Conservation (phyloP, 768 basidiomycete genomes). For the Antrodiella citrinella region DNA sequence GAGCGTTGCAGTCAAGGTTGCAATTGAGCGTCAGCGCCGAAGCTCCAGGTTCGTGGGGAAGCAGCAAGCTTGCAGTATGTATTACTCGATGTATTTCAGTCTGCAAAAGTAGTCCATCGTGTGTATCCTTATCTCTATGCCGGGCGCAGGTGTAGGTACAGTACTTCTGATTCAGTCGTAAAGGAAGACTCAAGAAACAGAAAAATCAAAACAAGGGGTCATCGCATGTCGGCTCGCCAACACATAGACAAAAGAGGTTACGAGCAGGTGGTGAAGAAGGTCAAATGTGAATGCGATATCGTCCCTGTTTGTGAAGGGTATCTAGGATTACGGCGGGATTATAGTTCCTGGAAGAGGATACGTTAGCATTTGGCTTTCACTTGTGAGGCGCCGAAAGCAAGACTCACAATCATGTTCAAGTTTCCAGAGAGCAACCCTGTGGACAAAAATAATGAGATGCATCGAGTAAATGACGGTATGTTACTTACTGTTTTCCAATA, state of each 20-base stretch:
- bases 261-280: background rate
- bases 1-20: too few species aligned
- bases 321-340: slow-evolving; percentile 11
- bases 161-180: background rate
- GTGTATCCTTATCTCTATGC: background rate
- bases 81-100: too few species aligned
- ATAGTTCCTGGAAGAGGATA: slow-evolving; percentile 49
- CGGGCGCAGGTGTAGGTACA: background rate
- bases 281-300: background rate
- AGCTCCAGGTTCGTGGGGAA: too few species aligned
- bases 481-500: slow-evolving; percentile 40
- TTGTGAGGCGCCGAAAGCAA: background rate
- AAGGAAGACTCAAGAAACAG: background rate
- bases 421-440: slow-evolving; percentile 56
- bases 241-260: background rate
- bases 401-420: slow-evolving; percentile 60
- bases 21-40: too few species aligned
- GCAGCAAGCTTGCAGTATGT: too few species aligned
- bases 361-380: slow-evolving; percentile 38
- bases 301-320: background rate
- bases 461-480: background rate
- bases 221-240: background rate
- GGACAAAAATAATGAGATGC: slow-evolving; percentile 24
- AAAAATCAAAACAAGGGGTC: background rate
- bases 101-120: background rate